A percentile compares a stretch with the other conserved stretches of the same genome.
phyloP scores from a whole-genome alignment of 176 grass and related monocot genomes.

The Rhynchospora tenuis region DNA sequence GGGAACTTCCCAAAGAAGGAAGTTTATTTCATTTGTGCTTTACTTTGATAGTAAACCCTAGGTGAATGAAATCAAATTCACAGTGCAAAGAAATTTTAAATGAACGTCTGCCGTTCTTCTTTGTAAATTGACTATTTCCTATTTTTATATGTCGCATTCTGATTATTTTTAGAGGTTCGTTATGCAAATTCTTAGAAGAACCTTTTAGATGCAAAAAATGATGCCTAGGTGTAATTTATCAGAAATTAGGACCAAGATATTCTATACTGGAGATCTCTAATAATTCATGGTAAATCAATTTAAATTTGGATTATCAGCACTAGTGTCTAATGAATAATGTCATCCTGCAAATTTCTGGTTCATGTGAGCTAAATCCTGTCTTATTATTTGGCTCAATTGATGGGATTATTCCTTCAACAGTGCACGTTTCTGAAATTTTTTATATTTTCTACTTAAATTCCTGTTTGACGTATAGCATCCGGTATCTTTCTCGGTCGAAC shows the following conservation, averaged over 20 bases:
- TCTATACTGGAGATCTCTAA: neutral
- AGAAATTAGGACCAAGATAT: neutral
- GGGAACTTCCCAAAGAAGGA: neutral
- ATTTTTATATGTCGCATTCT: neutral
- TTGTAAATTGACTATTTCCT: neutral
- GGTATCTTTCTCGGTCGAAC: neutral
- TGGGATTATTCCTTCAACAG: neutral
- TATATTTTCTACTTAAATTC: neutral
- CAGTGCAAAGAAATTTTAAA: neutral
- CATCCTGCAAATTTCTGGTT: neutral
- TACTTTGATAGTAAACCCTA: neutral
- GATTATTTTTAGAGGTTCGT: neutral
- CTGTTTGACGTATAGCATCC: neutral
- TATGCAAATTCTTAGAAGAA: neutral
- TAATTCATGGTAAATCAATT: neutral
- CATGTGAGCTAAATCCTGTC: slow-evolving; percentile 11
- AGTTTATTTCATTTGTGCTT: neutral
- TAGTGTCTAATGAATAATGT: neutral
- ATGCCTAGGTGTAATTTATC: too few relatives aligned
- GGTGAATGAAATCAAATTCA: neutral
- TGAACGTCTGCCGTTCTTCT: neutral
- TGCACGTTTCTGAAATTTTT: neutral
- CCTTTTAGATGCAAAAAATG: neutral
- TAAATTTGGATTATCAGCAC: neutral
- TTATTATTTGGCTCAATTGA: slow-evolving; percentile 12